A percentile compares a stretch with the other conserved stretches of the same genome.
These are phyloP conservation scores for Myochromella boudieri DNA, from an alignment of 768 basidiomycete genomes.

Conservation along the genomic window DNA sequence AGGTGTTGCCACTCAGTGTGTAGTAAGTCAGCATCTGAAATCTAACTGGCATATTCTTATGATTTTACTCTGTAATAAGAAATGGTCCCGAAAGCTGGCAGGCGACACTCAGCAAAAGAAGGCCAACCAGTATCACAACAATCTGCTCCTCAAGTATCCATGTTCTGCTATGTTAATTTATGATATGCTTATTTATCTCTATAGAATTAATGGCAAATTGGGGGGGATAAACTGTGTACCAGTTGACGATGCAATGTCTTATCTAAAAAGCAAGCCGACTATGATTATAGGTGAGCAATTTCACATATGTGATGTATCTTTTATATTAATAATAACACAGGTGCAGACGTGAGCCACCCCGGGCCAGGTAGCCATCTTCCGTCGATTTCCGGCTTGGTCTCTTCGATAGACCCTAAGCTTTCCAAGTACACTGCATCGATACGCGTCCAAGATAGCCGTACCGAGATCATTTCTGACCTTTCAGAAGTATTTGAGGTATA, in stretches of 20 bases:
- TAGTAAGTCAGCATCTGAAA: too few species aligned
- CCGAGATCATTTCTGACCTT: slow-evolving; percentile 62
- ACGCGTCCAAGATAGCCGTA: slow-evolving; percentile 47
- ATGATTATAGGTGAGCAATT: slow-evolving; percentile 49
- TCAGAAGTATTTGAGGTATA: slow-evolving; percentile 53
- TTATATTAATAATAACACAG: slow-evolving; percentile 14
- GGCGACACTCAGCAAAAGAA: slow-evolving; percentile 11
- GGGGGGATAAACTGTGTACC: slow-evolving; percentile 66
- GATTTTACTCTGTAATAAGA: too few species aligned
- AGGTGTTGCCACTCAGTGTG: slow-evolving; percentile 65
- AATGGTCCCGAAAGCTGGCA: slow-evolving; percentile 25
- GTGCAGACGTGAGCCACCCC: slow-evolving; percentile 29
- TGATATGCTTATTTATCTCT: slow-evolving; percentile 1
- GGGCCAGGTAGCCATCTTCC: slow-evolving; percentile 19
- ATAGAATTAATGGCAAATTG: slow-evolving; percentile 65
- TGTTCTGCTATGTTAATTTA: neutral
- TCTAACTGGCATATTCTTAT: too few species aligned
- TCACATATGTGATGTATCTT: neutral
- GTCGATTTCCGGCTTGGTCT: slow-evolving; percentile 39
- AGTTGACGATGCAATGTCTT: slow-evolving; percentile 30
- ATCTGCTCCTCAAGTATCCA: slow-evolving; percentile 59
- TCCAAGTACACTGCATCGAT: slow-evolving; percentile 56
- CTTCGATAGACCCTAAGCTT: slow-evolving; percentile 49
- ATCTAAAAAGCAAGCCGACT: slow-evolving; percentile 43
- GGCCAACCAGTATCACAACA: slow-evolving; percentile 57